phyloP scores from a whole-genome alignment of 208 protist species.

The Leishmania braziliensis region DNA sequence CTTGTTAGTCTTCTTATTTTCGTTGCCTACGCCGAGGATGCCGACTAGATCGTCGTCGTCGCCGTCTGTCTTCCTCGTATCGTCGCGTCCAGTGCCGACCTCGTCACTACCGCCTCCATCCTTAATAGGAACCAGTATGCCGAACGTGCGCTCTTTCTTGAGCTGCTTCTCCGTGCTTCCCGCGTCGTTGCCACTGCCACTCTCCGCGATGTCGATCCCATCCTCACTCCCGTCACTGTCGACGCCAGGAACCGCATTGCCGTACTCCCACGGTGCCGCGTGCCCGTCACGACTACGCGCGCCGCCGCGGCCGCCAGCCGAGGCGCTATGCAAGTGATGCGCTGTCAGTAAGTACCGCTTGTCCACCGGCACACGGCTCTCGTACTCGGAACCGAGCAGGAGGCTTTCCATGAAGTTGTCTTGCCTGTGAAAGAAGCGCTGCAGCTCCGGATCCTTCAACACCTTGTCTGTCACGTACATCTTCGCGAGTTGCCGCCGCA shows the following conservation, averaged over 20 bases:
- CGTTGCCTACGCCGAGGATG: neutral
- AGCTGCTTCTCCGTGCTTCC: neutral
- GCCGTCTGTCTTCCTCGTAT: neutral
- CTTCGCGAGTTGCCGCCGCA: conserved; percentile 96
- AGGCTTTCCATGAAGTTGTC: conserved; percentile 92
- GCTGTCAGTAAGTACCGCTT: conserved; percentile 62
- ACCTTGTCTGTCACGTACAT: conserved; percentile 96
- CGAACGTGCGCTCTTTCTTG: conserved; percentile 32
- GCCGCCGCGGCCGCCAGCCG: neutral
- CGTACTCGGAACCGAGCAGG: conserved; percentile 86
- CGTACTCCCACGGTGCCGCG: conserved; percentile 17
- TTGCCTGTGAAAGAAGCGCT: conserved; percentile 93
- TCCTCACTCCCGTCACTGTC: neutral
- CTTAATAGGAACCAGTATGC: conserved; percentile 27
- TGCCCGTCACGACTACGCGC: conserved; percentile 6
- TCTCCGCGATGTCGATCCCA: neutral
- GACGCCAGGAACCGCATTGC: conserved; percentile 16
- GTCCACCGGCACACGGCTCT: conserved; percentile 46
- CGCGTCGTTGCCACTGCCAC: neutral
- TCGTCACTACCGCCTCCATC: conserved; percentile 7
- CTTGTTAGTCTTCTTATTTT: neutral
- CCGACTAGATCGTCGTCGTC: neutral
- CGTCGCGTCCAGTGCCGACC: neutral
- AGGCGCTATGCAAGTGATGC: conserved; percentile 32
- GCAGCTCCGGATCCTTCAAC: conserved; percentile 94